Percentiles rank a stretch among this genome's conserved stretches.
Conservation (phyloP, 805 yeast species). For the Saturnispora dispora region DNA sequence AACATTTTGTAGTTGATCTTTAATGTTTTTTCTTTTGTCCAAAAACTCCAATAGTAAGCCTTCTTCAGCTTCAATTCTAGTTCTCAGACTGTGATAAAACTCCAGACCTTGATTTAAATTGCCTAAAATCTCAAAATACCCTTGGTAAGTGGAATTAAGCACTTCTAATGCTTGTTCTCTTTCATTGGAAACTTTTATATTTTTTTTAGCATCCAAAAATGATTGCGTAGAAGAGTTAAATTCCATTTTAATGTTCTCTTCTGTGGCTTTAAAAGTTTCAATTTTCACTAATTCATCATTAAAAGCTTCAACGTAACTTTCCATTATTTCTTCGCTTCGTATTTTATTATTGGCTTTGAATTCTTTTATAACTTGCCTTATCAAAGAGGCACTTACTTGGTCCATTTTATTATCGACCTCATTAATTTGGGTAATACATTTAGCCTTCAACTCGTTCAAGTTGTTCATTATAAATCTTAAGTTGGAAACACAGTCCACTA, state of each 20-base stretch:
- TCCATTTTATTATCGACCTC: constrained; percentile 36
- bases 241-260: constrained; percentile 23
- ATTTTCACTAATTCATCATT: constrained; percentile 41
- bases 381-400: constrained; percentile 40
- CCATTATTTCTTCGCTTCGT: constrained; percentile 32
- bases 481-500: constrained; percentile 26
- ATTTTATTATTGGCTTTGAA: constrained; percentile 18
- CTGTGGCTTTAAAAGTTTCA: constrained; percentile 31
- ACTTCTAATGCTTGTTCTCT: constrained; percentile 44
- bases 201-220: constrained; percentile 30
- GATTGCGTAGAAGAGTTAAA: constrained; percentile 24
- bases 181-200: constrained; percentile 22
- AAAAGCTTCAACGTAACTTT: constrained; percentile 38
- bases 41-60: background rate
- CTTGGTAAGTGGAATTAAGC: constrained; percentile 40
- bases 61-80: constrained; percentile 3
- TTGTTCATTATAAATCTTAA: constrained; percentile 29
- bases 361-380: constrained; percentile 18
- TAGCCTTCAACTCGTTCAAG: constrained; percentile 26
- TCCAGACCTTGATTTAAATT: constrained; percentile 60
- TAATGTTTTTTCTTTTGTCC: background rate
- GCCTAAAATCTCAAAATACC: constrained; percentile 45
- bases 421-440: constrained; percentile 33
- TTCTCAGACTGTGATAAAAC: constrained; percentile 59
- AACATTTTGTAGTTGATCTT: background rate